Conservation (phyloP, 345 rosid species). For the Orychophragmus violaceus region DNA sequence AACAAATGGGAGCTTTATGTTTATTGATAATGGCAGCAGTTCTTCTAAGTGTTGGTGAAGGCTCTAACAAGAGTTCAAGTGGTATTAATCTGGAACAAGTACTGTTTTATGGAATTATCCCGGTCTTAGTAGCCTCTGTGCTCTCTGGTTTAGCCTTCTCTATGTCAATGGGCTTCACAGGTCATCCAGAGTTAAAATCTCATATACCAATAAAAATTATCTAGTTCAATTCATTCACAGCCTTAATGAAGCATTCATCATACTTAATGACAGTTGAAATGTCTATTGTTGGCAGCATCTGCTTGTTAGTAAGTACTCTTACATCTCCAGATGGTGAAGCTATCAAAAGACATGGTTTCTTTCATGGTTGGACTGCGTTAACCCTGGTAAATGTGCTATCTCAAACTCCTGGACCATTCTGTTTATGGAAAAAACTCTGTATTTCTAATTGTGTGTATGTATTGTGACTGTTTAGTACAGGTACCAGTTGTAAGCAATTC, state of each 20-base stretch:
- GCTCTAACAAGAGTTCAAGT: slow-evolving; percentile 63
- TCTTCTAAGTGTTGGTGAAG: slow-evolving; percentile 92
- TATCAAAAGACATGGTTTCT: slow-evolving; percentile 67
- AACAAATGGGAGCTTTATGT: slow-evolving; percentile 84
- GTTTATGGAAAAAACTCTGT: background rate
- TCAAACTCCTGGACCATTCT: background rate
- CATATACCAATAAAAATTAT: background rate
- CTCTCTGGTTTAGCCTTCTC: slow-evolving; percentile 96
- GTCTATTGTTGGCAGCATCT: slow-evolving; percentile 91
- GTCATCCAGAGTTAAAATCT: slow-evolving; percentile 29
- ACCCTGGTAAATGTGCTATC: slow-evolving; percentile 36
- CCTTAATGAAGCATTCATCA: slow-evolving; percentile 64
- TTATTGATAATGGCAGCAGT: slow-evolving; percentile 84
- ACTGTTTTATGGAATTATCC: slow-evolving; percentile 81
- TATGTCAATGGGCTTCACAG: slow-evolving; percentile 99
- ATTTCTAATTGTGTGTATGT: background rate
- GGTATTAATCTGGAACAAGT: slow-evolving; percentile 50
- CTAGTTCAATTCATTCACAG: background rate
- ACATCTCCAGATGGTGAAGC: slow-evolving; percentile 99
- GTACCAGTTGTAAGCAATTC: slow-evolving; percentile 78
- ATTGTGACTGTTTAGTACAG: slow-evolving; percentile 32
- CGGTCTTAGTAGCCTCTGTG: slow-evolving; percentile 87
- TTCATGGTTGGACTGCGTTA: slow-evolving; percentile 92
- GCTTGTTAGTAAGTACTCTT: slow-evolving; percentile 67
- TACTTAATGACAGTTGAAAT: slow-evolving; percentile 97